A percentile compares a stretch with the other conserved stretches of the same genome.
phyloP scores from a whole-genome alignment of 805 yeast genomes.

The Komagataella mondaviorum region DNA sequence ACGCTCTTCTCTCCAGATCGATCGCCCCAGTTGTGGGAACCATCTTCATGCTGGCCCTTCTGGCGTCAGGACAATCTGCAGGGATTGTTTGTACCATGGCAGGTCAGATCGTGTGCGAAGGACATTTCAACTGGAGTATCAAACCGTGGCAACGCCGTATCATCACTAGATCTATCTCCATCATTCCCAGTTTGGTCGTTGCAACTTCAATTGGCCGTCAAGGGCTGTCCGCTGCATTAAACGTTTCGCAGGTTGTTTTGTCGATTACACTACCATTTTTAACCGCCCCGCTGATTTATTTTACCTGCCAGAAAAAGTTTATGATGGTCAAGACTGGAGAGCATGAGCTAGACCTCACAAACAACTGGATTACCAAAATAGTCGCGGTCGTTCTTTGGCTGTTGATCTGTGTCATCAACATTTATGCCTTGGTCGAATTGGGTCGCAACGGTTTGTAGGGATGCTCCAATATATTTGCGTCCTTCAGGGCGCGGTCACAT shows the following conservation, averaged over 20 bases:
- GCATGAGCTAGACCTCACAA: conserved; percentile 33
- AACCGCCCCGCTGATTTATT: conserved; percentile 68
- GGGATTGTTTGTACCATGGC: conserved; percentile 85
- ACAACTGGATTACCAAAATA: conserved; percentile 43
- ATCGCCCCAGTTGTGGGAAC: conserved; percentile 70
- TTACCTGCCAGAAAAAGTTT: conserved; percentile 51
- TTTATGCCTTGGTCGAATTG: conserved; percentile 38
- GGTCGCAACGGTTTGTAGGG: conserved; percentile 7
- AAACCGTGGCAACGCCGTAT: conserved; percentile 74
- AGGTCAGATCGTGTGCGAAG: conserved; percentile 82
- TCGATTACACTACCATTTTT: conserved; percentile 68
- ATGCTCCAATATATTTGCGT: background rate
- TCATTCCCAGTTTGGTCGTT: conserved; percentile 61
- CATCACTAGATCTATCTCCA: conserved; percentile 57
- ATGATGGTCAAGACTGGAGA: conserved; percentile 33
- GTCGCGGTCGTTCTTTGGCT: conserved; percentile 47
- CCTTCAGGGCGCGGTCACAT: too few species aligned
- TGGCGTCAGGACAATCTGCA: conserved; percentile 72
- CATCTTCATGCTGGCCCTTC: conserved; percentile 65
- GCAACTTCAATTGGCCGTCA: conserved; percentile 51
- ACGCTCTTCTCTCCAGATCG: conserved; percentile 36
- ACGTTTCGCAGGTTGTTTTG: conserved; percentile 68
- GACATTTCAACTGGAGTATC: conserved; percentile 67
- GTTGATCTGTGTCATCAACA: conserved; percentile 50
- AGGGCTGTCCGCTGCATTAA: conserved; percentile 60